Percentiles rank a stretch among this genome's conserved stretches.
These are phyloP conservation scores for Diplodia intermedia DNA, from an alignment of 2,329 filamentous ascomycete genomes.

Conservation along the genomic window DNA sequence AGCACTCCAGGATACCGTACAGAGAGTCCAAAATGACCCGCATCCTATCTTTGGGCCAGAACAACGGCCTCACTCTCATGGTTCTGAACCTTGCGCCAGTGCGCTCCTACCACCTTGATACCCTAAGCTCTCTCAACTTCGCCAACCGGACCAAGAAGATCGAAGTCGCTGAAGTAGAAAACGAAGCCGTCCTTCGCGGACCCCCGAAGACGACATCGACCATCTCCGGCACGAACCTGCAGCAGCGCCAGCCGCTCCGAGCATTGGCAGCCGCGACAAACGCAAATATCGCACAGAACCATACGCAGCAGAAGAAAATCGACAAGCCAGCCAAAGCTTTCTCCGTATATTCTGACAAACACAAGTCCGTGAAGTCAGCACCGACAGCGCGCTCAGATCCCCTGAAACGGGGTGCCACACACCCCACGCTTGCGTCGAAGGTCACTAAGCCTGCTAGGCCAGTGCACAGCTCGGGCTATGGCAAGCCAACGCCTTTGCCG, in stretches of 20 bases:
- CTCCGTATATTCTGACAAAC: constrained; percentile 81
- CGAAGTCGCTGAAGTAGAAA: constrained; percentile 93
- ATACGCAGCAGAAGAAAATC: constrained; percentile 56
- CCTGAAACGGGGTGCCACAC: constrained; percentile 55
- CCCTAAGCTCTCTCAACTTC: constrained; percentile 90
- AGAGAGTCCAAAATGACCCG: constrained; percentile 97
- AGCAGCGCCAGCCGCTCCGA: constrained; percentile 77
- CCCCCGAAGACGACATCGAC: constrained; percentile 47
- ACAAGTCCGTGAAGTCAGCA: constrained; percentile 33
- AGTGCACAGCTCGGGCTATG: constrained; percentile 37
- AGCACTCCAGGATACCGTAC: constrained; percentile 81
- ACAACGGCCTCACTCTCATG: constrained; percentile 95
- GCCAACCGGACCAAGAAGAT: constrained; percentile 96
- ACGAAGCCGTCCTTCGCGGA: constrained; percentile 73
- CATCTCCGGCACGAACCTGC: constrained; percentile 47
- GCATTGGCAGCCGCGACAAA: constrained; percentile 79
- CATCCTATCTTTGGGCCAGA: constrained; percentile 89
- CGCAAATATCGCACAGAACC: constrained; percentile 63
- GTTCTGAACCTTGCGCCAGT: constrained; percentile 91
- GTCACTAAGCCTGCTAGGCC: constrained; percentile 43
- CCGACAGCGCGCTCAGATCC: constrained; percentile 46
- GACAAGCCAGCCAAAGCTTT: constrained; percentile 83
- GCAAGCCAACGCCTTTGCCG: constrained; percentile 46
- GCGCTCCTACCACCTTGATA: constrained; percentile 92
- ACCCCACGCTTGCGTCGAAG: constrained; percentile 42